Base-by-base conservation (phyloP, 2,329 filamentous ascomycete genomes). In the Periconia digitata region DNA sequence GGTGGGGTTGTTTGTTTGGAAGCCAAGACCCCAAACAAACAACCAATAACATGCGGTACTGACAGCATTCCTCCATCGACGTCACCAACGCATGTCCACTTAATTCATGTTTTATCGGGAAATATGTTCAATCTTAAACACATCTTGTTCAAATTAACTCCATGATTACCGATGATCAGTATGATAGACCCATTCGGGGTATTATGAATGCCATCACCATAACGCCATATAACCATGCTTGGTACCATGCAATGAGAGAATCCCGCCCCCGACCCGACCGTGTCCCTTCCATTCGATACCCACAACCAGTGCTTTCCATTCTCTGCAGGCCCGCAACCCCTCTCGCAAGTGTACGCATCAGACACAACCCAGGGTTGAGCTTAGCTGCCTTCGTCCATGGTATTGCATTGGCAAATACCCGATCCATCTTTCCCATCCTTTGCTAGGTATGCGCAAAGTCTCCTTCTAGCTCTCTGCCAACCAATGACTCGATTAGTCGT, bases 1-100 rank as follows among this genome's bases (percentile, higher is more conserved):
- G 54, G 60, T 60, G 53, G 55, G 55, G 43, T 50, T 63, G 62
- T 64, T 57, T 59, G 56, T 56, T 56, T 42, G 40, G 15, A 18
- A 24, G 43, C 49, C 42, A 44, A 44, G 48, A 29, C 22, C 12
- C 22, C 17, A 32, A 15, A 21, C 44, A 32, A 35, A 45, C 49
- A 51, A 51, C 49, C 46, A 39, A 42, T 51, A 38, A 35, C 42
- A 51, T 51, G 36, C 22, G 7, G 20, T 43, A 41, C 40, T 41
- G 44, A 27, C 40, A 40, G 13, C 29, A 40, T 38, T 32, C 16
- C 34, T 17, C 44, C 13, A 21, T 40, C 49, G 44, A 47, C 49
- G 46, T 44, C 44, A 44, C 40, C n/a, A 4, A 35, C n/a, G n/a
- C n/a, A n/a, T n/a, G n/a, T n/a, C n/a, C n/a, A n/a, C n/a, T n/a